Percentiles rank a stretch among this genome's conserved stretches.
These are phyloP conservation scores for Rhynchosporium agropyri DNA, from an alignment of 2,329 filamentous ascomycete species.

Conservation along the genomic window DNA sequence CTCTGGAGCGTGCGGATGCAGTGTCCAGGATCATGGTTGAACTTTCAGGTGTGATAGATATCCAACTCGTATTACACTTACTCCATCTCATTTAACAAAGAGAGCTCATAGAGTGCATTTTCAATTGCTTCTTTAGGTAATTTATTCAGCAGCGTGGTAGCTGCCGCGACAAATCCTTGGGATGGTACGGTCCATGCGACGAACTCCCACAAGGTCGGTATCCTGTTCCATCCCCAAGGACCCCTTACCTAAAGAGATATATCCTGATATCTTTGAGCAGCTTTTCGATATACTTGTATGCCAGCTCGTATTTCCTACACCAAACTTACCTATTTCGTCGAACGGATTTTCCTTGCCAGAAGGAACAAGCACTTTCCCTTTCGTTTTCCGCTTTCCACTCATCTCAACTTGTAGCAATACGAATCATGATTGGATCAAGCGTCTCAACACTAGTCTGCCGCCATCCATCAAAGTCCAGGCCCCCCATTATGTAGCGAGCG, in stretches of 20 bases:
- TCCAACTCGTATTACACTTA: background rate
- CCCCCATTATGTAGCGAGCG: background rate
- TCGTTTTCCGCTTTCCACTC: conserved; percentile 5
- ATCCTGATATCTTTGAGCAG: background rate
- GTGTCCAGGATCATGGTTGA: conserved; percentile 1
- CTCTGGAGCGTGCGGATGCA: conserved; percentile 11
- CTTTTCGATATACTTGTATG: background rate
- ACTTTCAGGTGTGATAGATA: background rate
- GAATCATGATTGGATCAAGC: conserved; percentile 17
- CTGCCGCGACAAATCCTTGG: conserved; percentile 10
- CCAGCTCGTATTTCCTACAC: conserved; percentile 3
- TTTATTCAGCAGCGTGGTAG: conserved; percentile 8
- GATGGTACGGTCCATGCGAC: conserved; percentile 3
- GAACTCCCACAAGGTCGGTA: conserved; percentile 7
- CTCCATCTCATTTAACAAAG: background rate
- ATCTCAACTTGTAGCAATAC: conserved; percentile 4
- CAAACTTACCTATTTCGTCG: background rate
- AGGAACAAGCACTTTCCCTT: conserved; percentile 5
- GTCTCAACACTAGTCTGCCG: conserved; percentile 10
- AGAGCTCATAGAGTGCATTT: background rate
- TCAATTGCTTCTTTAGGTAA: conserved; percentile 11
- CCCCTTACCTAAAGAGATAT: background rate
- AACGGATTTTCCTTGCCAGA: conserved; percentile 10
- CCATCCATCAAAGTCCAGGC: conserved; percentile 12
- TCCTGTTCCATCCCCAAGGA: background rate